Base-by-base conservation (phyloP, 306 rosid species). In the Hippophae rhamnoides region DNA sequence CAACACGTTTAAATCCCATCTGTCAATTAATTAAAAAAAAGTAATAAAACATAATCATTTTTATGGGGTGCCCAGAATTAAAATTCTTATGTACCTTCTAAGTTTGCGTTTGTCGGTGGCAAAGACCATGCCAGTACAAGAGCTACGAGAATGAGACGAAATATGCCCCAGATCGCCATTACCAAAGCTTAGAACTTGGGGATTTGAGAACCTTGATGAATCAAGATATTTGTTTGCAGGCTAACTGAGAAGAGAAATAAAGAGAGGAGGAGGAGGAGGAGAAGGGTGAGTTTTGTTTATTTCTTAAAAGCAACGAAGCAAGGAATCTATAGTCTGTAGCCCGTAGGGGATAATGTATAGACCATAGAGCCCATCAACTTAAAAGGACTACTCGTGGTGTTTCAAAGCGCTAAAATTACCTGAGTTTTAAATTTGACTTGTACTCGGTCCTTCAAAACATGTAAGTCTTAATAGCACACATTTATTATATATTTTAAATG, bases 21-120 rank as follows among this genome's bases (percentile, higher is more conserved):
- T 9, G 13, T 53, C 27, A 18, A 53, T 3, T 38, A 25, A 25
- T 48, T 48, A 48, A 6, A 48, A 3, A 48, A 47, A 47, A 47
- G 52, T 14, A 47, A 48, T 49, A 6, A 12, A 13, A 49, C 13
- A 49, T 6, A 48, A 14, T 10, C 12, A 6, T 6, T 6, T 3
- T 5, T 10, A 48, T 6, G 13, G 8, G 8, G 10, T 9, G 50
- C 50, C 50, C 10, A 47, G 14, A 49, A 23, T 3, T 12, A 8
- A 49, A 8, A 49, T 13, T 49, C 9, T 49, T n/a, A 7, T 49
- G 43, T 76, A 88, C 96, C 97, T 86, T 89, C 97, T 18, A 67
- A 62, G 81, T 89, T 89, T 11, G 86, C 83, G n/a, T 62, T 62
- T 26, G 72, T 38, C 9, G 75, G 71, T 47, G 75, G 48, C 31